Evolutionary conservation across 1,284 basidiomycete species (phyloP).

Genomic region (Ceratobasidium sp.): DNA sequence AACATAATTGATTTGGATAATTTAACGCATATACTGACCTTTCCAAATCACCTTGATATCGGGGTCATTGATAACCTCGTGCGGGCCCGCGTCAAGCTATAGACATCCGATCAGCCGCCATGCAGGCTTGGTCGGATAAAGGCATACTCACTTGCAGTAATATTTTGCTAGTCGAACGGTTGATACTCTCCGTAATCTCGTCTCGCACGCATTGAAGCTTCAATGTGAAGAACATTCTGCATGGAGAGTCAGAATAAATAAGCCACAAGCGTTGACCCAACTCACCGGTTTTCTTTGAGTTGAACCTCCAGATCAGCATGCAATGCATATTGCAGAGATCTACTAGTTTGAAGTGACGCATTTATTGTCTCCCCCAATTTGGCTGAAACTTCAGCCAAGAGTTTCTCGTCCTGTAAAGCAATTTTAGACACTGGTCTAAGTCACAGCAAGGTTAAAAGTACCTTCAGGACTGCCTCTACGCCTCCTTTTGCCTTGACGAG

Average conservation of each 20-base stretch:
- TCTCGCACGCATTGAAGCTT: constrained; percentile 27
- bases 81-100: constrained; percentile 27
- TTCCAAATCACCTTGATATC: constrained; percentile 36
- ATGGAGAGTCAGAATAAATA: background rate
- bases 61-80: constrained; percentile 33
- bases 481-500: constrained; percentile 27
- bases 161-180: constrained; percentile 21
- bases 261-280: background rate
- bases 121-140: background rate
- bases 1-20: background rate
- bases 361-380: constrained; percentile 25
- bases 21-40: constrained; percentile 17
- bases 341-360: constrained; percentile 13
- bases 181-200: constrained; percentile 11
- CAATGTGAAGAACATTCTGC: constrained; percentile 15
- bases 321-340: constrained; percentile 24
- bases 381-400: constrained; percentile 15
- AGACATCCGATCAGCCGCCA: background rate
- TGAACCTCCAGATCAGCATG: constrained; percentile 24
- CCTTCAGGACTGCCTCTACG: constrained; percentile 23
- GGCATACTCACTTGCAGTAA: constrained; percentile 5
- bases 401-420: constrained; percentile 1
- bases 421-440: background rate
- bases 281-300: constrained; percentile 34
- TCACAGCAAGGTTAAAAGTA: background rate